phyloP scores from a whole-genome alignment of 805 yeast species.

The Cyberlindnera euphorbiiphila region DNA sequence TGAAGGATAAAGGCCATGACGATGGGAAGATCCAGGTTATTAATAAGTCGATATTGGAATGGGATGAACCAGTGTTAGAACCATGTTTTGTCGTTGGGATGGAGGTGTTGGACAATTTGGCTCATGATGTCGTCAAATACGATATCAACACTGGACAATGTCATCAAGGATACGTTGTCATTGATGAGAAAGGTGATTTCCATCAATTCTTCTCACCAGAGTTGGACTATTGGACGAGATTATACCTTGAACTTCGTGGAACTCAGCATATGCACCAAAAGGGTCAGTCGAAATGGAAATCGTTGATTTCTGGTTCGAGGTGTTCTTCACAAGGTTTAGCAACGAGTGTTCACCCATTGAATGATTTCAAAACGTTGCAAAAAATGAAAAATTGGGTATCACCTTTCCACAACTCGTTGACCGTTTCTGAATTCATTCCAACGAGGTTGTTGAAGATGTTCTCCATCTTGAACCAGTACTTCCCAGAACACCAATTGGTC shows the following conservation, averaged over 20 bases:
- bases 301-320: too few species aligned
- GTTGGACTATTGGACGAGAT: constrained; percentile 51
- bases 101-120: constrained; percentile 80
- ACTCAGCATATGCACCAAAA: constrained; percentile 2
- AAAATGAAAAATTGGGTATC: constrained; percentile 46
- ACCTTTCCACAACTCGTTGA: constrained; percentile 64
- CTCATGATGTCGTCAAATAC: constrained; percentile 78
- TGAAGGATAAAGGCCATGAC: constrained; percentile 38
- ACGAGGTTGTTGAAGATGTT: constrained; percentile 66
- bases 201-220: constrained; percentile 66
- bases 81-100: constrained; percentile 77
- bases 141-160: constrained; percentile 66
- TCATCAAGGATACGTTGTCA: constrained; percentile 70
- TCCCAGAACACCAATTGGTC: constrained; percentile 74
- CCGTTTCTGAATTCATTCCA: constrained; percentile 76
- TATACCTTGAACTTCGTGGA: constrained; percentile 46
- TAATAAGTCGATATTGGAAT: constrained; percentile 72
- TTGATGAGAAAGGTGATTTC: constrained; percentile 72
- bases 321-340: constrained; percentile 15
- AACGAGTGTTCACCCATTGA: constrained; percentile 49
- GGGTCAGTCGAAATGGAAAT: constrained; percentile 6
- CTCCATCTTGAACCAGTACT: constrained; percentile 54
- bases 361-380: constrained; percentile 40
- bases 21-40: constrained; percentile 55
- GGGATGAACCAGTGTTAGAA: constrained; percentile 55